Evolutionary conservation across 176 grass and related monocot genomes (phyloP).

Genomic region (Oryza australiensis): DNA sequence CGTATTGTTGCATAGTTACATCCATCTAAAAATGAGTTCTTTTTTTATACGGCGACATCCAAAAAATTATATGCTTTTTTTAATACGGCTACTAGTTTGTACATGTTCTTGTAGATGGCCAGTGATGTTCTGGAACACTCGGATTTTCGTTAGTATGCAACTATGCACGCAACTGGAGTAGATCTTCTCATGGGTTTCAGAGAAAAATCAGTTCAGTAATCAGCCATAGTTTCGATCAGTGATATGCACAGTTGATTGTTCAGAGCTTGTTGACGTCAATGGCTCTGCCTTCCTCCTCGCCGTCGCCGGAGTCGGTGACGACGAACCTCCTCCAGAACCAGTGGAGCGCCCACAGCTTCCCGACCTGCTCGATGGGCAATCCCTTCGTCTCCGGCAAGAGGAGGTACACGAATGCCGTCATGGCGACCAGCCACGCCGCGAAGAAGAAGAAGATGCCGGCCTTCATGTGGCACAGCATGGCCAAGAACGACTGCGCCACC

Average conservation of each 20-base stretch:
- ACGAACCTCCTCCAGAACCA: slow-evolving; percentile 34
- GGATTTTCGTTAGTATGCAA: too few relatives aligned
- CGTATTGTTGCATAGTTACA: too few relatives aligned
- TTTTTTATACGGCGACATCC: too few relatives aligned
- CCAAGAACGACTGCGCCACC: slow-evolving; percentile 23
- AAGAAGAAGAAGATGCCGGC: slow-evolving; percentile 23
- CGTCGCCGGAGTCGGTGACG: not conserved
- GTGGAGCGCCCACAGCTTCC: slow-evolving; percentile 1
- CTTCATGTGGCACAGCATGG: slow-evolving; percentile 38
- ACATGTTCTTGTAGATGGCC: too few relatives aligned
- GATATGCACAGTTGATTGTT: not conserved
- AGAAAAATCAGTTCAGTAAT: too few relatives aligned
- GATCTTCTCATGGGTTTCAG: too few relatives aligned
- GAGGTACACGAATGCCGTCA: slow-evolving; percentile 21
- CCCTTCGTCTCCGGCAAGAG: slow-evolving; percentile 11
- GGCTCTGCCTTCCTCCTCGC: not conserved
- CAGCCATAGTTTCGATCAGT: too few relatives aligned
- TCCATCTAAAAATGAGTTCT: too few relatives aligned
- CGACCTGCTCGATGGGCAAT: not conserved
- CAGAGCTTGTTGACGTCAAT: not conserved
- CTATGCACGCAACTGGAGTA: too few relatives aligned
- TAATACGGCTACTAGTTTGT: too few relatives aligned
- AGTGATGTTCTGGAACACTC: too few relatives aligned
- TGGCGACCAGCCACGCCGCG: slow-evolving; percentile 14
- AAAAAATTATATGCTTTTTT: too few relatives aligned